Base-by-base conservation (phyloP, 2,329 filamentous ascomycete genomes). In the Fusarium piperis region DNA sequence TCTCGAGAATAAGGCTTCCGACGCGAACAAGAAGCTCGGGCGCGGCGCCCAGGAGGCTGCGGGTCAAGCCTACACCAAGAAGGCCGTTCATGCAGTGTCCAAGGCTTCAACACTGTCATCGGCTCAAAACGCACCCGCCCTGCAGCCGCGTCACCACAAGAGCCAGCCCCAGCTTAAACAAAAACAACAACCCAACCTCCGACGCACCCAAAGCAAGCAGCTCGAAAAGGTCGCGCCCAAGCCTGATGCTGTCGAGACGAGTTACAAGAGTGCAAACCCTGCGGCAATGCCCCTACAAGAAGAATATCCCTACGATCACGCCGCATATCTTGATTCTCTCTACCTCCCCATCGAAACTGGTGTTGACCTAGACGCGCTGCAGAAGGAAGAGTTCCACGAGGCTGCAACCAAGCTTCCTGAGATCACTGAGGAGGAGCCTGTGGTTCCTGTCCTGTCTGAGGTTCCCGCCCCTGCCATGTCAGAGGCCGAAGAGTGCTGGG, bases 401-500 rank as follows among this genome's bases (percentile, higher is more conserved):
- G 62, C 73, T 18, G 60, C 67, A n/a, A 51, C 74, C 2, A 79
- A 77, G 57, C 78, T 80, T 11, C 72, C 77, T 1, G 76, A 79
- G 33, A 79, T 80, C 32, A 73, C 74, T 1, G 78, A 81, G 52
- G 79, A 80, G 52, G 75, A 76, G n/a, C 68, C 68, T 7, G 63
- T 70, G 28, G 68, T 74, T 11, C 56, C 75, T 69, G 16, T 61
- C 71, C 6, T 73, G 75, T 55, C 73, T 76, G 78, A 79, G n/a
- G 64, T 33, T 9, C 68, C 68, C 8, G 65, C 75, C 9, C 74
- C 76, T 38, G 73, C 77, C 23, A 77, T 82, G 41, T 83, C 80
- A 3, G 82, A 84, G 53, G 75, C 86, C 0, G 92, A 94, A 74
- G 92, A 94, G 78, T 93, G 91, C 75, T 94, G 91, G 91, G 91